phyloP scores from a whole-genome alignment of 2,329 filamentous ascomycete species.

The Colletotrichum sp. region DNA sequence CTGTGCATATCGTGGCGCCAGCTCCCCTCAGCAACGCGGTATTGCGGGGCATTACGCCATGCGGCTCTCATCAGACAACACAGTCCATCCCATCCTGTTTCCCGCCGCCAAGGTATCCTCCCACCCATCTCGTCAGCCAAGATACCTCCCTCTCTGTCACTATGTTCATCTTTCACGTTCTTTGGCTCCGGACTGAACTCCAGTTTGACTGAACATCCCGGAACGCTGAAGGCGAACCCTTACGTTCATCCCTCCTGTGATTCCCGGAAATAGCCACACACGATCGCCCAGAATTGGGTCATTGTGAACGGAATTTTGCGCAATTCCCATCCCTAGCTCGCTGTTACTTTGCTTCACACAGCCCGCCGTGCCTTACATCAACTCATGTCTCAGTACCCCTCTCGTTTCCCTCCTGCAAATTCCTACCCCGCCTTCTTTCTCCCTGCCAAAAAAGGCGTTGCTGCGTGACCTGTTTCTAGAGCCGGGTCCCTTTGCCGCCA shows the following conservation, averaged over 20 bases:
- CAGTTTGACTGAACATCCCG: neutral
- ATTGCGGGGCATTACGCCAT: slow-evolving; percentile 21
- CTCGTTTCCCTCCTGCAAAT: neutral
- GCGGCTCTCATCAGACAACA: slow-evolving; percentile 13
- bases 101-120: neutral
- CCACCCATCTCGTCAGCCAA: neutral
- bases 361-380: slow-evolving; percentile 8
- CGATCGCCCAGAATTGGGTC: slow-evolving; percentile 11
- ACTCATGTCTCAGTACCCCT: neutral
- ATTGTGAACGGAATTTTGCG: neutral
- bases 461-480: neutral
- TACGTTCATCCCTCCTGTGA: neutral
- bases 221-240: neutral
- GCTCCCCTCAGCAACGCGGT: neutral
- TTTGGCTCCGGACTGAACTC: neutral
- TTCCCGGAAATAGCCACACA: neutral
- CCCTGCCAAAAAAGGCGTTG: neutral
- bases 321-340: neutral
- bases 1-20: neutral
- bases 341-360: neutral
- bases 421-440: neutral
- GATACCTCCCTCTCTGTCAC: neutral
- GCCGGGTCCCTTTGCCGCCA: neutral
- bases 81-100: neutral
- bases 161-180: neutral